Evolutionary conservation across 352 stramenopile species (phyloP).

Genomic region (Globisporangium emineosum): DNA sequence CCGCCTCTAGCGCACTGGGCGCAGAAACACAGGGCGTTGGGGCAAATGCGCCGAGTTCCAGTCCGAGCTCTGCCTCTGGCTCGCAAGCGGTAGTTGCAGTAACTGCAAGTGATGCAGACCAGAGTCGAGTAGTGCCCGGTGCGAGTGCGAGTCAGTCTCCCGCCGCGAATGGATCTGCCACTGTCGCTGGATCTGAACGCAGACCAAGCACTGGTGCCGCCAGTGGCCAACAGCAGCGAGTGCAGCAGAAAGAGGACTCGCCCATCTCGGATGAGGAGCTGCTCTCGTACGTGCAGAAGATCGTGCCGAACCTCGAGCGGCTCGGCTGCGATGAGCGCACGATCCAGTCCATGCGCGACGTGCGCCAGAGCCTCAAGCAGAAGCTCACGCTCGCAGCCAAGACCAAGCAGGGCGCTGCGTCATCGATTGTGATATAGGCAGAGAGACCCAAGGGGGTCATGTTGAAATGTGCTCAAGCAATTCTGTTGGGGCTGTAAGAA

Average conservation of each 20-base stretch:
- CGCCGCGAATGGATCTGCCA: neutral
- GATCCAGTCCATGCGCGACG: slow-evolving; percentile 18
- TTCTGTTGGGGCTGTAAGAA: neutral
- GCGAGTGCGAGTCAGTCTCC: neutral
- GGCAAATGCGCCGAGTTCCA: neutral
- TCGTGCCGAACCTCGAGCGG: slow-evolving; percentile 21
- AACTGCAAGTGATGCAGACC: neutral
- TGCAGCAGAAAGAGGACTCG: slow-evolving; percentile 3
- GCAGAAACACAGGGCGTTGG: neutral
- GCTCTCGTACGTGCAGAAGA: slow-evolving; percentile 19
- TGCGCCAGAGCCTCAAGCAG: slow-evolving; percentile 20
- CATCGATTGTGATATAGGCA: slow-evolving; percentile 3
- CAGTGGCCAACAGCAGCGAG: neutral
- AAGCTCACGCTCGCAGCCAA: slow-evolving; percentile 3
- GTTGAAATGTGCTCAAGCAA: neutral
- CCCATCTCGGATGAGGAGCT: slow-evolving; percentile 12
- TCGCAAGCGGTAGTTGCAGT: neutral
- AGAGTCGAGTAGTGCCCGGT: neutral
- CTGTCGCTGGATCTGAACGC: neutral
- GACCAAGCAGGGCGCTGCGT: neutral
- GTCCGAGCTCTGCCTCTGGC: neutral
- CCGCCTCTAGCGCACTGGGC: too few relatives aligned
- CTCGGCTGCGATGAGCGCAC: slow-evolving; percentile 20
- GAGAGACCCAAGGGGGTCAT: neutral
- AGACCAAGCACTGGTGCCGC: neutral